A percentile compares a stretch with the other conserved stretches of the same genome.
These are phyloP conservation scores for Crassisporium funariophilum DNA, from an alignment of 768 basidiomycete genomes.

Conservation along the genomic window DNA sequence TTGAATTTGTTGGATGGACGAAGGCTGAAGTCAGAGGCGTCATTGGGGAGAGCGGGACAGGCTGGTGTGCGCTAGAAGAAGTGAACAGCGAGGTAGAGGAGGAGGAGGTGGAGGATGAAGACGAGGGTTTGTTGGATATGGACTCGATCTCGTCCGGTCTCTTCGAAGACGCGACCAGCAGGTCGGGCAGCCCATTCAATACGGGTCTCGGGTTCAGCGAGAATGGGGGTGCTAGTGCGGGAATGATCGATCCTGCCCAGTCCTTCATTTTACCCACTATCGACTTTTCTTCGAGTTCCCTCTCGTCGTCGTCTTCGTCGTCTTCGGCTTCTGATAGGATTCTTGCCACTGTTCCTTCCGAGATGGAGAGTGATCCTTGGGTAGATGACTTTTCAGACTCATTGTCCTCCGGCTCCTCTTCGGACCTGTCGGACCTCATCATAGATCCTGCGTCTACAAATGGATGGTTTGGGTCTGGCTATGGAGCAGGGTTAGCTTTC, in stretches of 20 bases:
- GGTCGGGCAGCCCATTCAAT: constrained; percentile 10
- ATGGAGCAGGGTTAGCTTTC: constrained; percentile 29
- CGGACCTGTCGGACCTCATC: constrained; percentile 21
- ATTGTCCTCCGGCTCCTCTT: constrained; percentile 21
- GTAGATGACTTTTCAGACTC: constrained; percentile 21
- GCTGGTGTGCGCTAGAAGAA: constrained; percentile 80
- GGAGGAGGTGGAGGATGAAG: constrained; percentile 18
- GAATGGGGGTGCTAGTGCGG: constrained; percentile 1
- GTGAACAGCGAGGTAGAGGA: constrained; percentile 18
- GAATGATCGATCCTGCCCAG: constrained; percentile 53
- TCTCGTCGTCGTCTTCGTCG: constrained; percentile 17
- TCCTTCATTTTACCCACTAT: constrained; percentile 80
- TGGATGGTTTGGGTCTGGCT: constrained; percentile 29
- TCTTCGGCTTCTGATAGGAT: constrained; percentile 8
- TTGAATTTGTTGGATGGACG: constrained; percentile 78
- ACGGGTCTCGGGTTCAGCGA: constrained; percentile 5
- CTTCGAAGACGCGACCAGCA: too few species aligned
- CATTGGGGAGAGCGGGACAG: constrained; percentile 69
- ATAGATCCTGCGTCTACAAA: constrained; percentile 32
- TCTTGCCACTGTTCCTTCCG: constrained; percentile 17
- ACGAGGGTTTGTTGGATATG: constrained; percentile 22
- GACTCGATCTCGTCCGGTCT: constrained; percentile 24
- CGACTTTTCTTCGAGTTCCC: constrained; percentile 63
- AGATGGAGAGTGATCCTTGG: constrained; percentile 36
- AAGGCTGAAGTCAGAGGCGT: constrained; percentile 63